Percentiles rank a stretch among this genome's conserved stretches.
Conservation (phyloP, 148 eudicot species). For the Diospyros lotus region DNA sequence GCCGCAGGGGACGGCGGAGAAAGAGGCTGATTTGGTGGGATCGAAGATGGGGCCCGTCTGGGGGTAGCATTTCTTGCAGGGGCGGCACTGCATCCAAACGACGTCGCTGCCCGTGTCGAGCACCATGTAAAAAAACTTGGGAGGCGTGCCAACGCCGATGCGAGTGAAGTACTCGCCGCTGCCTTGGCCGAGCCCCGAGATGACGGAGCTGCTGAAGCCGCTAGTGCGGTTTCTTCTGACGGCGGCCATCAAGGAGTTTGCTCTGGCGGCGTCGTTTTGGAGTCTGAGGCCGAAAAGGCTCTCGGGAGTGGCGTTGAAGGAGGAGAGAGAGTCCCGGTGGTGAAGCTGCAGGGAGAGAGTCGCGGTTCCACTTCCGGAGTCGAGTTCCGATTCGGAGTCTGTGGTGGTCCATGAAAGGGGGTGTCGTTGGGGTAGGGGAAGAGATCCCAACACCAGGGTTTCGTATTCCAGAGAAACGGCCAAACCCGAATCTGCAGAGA, state of each 20-base stretch:
- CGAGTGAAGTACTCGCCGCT: slow-evolving; percentile 99
- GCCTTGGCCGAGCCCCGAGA: slow-evolving; percentile 78
- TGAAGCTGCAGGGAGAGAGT: neutral
- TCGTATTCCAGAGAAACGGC: neutral
- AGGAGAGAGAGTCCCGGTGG: neutral
- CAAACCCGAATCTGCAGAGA: no score
- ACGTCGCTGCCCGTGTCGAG: slow-evolving; percentile 94
- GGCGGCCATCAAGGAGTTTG: slow-evolving; percentile 20
- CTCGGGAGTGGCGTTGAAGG: slow-evolving; percentile 25
- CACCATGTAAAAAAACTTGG: slow-evolving; percentile 76
- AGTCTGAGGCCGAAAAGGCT: slow-evolving; percentile 53
- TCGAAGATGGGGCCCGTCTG: slow-evolving; percentile 79
- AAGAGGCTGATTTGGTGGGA: slow-evolving; percentile 56
- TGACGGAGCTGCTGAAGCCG: slow-evolving; percentile 73
- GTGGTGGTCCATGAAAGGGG: neutral
- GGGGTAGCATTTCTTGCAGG: slow-evolving; percentile 72
- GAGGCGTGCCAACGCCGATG: slow-evolving; percentile 79
- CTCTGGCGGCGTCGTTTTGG: slow-evolving; percentile 53
- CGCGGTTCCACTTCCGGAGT: neutral
- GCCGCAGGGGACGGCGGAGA: slow-evolving; percentile 44
- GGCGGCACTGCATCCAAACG: slow-evolving; percentile 87
- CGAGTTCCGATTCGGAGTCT: neutral
- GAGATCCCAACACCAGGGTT: neutral
- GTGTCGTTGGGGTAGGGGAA: neutral
- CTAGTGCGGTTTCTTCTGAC: neutral